phyloP scores from a whole-genome alignment of 495 filamentous ascomycete genomes.

The Staphylotrichum longicolle region DNA sequence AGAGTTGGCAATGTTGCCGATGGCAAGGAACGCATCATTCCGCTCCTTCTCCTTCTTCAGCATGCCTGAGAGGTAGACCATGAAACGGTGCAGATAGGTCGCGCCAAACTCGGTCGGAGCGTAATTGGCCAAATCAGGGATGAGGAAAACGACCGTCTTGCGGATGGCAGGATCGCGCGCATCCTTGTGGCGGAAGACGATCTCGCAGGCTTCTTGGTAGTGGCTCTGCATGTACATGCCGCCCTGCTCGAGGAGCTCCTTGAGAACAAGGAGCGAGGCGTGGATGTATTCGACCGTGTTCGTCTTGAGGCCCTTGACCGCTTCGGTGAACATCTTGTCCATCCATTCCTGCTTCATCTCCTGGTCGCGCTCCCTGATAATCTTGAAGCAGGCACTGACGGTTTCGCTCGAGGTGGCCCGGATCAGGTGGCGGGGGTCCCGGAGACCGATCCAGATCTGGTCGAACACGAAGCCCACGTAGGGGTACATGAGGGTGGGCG shows the following conservation, averaged over 20 bases:
- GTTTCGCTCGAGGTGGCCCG: conserved; percentile 88
- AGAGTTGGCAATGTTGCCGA: conserved; percentile 93
- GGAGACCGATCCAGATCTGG: conserved; percentile 88
- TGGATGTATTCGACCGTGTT: conserved; percentile 82
- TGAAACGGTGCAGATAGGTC: conserved; percentile 87
- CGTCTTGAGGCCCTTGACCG: conserved; percentile 70
- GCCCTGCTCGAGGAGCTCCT: conserved; percentile 85
- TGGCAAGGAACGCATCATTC: conserved; percentile 88
- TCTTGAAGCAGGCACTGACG: conserved; percentile 87
- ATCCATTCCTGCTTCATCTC: conserved; percentile 82
- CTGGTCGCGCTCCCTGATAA: conserved; percentile 86
- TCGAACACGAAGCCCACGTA: conserved; percentile 90
- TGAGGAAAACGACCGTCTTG: conserved; percentile 80
- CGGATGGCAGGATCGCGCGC: conserved; percentile 84
- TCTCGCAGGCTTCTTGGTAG: conserved; percentile 85
- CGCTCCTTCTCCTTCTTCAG: conserved; percentile 94
- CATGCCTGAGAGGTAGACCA: conserved; percentile 91
- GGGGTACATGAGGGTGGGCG: conserved; percentile 87
- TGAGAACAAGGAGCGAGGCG: conserved; percentile 84
- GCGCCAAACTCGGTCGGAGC: conserved; percentile 80
- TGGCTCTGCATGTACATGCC: conserved; percentile 98
- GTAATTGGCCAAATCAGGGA: conserved; percentile 91
- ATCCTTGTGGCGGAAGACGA: conserved; percentile 84
- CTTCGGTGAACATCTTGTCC: conserved; percentile 79
- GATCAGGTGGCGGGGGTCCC: conserved; percentile 85